Evolutionary conservation across 2,329 filamentous ascomycete genomes (phyloP), one percentile per base, ranked within the genome.

Genomic region (Colletotrichum ledebouriae): DNA sequence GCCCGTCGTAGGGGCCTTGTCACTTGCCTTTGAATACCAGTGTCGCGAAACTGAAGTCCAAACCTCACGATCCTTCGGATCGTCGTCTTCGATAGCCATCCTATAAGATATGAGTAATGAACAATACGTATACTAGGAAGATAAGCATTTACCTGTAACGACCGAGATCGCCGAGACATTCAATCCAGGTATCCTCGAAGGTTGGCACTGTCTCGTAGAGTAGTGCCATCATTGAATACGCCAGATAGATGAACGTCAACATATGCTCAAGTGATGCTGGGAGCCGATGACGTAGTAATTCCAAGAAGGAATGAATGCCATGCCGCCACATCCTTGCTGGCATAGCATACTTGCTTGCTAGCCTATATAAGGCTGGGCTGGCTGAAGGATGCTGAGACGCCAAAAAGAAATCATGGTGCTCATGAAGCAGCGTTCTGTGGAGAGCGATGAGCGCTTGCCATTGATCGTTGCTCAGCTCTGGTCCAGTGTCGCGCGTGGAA

Each of bases 281-380:
- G 0, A 97, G 81, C 2, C 90, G 87, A 71, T 93, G 89, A 0
- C 93, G 84, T 0, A 97, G 78, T 0, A 97, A 77, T 72, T 97
- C 93, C 0, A 97, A 83, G 65, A 96, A 96, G 0, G 89, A 90
- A 75, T 97, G 94, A 3, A 98, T 98, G 0, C 93, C 95, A 73
- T 97, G 93, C 0, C 93, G 86, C 96, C 96, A 98, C 92, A 98
- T 96, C 0, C 95, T 84, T 0, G 93, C 94, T 0, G 95, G 94
- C 93, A 98, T 98, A 0, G 90, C 89, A 73, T 97, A 97, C 70
- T 96, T 96, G 0, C 86, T 86, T 0, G 94, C 91, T 0, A 98
- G 78, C 0, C 88, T 83, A 3, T 87, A 85, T 0, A 98, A 77
- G 0, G 90, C 88, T 0, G 85, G 84, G 25, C 86, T 92, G 0